Base-by-base conservation (phyloP, 2,329 filamentous ascomycete species). In the Fusarium globosum region DNA sequence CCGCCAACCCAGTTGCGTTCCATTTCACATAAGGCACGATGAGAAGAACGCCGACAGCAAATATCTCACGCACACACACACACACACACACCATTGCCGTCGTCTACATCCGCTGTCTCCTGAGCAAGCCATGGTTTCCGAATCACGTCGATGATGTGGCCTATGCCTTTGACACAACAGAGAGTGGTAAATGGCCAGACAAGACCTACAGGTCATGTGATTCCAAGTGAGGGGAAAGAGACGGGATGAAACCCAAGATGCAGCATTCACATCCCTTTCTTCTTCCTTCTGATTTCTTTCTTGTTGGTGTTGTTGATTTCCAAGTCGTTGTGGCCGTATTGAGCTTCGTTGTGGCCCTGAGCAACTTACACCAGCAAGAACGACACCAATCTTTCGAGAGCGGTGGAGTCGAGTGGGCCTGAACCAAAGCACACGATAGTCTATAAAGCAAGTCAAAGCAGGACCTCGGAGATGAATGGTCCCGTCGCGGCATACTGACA, bases 141-240 rank as follows among this genome's bases (percentile, higher is more conserved):
- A 61, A 73, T 73, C 71, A 65, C 69, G 65, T 75, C 67, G 70
- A 72, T 69, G 68, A 78, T 78, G 74, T 76, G 73, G 75, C 75
- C 78, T 69, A 71, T 57, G 64, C 63, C 72, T 64, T 71, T 52
- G 62, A 60, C 57, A 63, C 57, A 65, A 56, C 52, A 65, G 64
- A 70, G 69, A 66, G 64, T 65, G 68, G 66, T 77, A 69, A 68
- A 73, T 76, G 67, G 69, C 65, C 68, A 73, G 70, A 62, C 65
- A 65, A 73, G 63, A 64, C 42, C 51, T 39, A 61, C 41, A 72
- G 71, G 74, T 81, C 79, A 80, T 78, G 79, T 81, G 79, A 81
- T 76, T 45, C 21, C 12, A 59, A 55, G 68, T 79, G 79, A 80
- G 79, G 79, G 79, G 79, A 79, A 81, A 61, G 67, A 73, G 74